These are phyloP conservation scores for Primulina huaijiensis DNA, from an alignment of 257 asterid species.

Conservation along the genomic window DNA sequence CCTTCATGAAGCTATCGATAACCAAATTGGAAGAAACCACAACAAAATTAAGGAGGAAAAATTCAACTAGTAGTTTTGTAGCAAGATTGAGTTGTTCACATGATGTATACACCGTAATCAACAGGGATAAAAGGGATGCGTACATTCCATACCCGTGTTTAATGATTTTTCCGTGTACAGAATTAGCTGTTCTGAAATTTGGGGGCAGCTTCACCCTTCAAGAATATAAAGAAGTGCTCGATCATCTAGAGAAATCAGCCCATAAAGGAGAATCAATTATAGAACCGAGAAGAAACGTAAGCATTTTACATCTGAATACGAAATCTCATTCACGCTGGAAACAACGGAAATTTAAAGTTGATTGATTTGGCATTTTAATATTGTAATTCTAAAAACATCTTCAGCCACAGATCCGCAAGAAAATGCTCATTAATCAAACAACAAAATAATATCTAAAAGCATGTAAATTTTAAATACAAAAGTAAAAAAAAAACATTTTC, in stretches of 20 bases:
- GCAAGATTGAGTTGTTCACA: constrained; percentile 44
- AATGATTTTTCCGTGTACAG: constrained; percentile 45
- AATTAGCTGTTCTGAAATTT: constrained; percentile 34
- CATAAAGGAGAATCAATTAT: constrained; percentile 8
- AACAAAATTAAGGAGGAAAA: constrained; percentile 29
- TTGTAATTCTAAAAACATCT: background rate
- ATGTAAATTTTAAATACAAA: background rate
- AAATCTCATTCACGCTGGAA: background rate
- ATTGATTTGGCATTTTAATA: background rate
- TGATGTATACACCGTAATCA: constrained; percentile 42
- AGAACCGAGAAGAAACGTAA: background rate
- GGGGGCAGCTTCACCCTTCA: constrained; percentile 46
- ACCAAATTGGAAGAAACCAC: constrained; percentile 47
- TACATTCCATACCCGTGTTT: constrained; percentile 49
- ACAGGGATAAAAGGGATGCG: constrained; percentile 41
- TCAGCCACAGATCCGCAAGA: background rate
- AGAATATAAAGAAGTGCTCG: constrained; percentile 39
- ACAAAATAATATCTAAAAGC: background rate
- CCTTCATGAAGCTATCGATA: constrained; percentile 51
- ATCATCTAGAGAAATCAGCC: constrained; percentile 42
- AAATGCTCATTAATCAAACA: background rate
- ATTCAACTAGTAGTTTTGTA: constrained; percentile 41
- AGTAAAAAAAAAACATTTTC: no score
- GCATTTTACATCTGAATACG: constrained; percentile 5
- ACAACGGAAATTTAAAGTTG: background rate